Percentiles rank a stretch among this genome's conserved stretches.
These are phyloP conservation scores for Candida albicans DNA, from an alignment of 1,139 yeast genomes.

Conservation along the genomic window DNA sequence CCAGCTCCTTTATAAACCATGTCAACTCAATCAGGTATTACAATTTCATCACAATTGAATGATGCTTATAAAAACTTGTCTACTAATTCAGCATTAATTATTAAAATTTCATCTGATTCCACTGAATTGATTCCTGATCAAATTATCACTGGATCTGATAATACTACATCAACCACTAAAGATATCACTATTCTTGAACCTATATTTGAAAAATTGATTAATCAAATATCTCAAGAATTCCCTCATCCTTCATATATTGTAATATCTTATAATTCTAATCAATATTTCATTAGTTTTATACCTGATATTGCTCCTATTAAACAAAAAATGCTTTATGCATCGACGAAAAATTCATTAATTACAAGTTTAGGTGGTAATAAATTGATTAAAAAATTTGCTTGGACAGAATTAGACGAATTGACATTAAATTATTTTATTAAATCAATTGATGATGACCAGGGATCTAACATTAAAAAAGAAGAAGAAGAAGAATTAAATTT, in stretches of 20 bases:
- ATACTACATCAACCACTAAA: too few relatives aligned
- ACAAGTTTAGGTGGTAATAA: conserved; percentile 66
- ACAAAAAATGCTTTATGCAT: conserved; percentile 90
- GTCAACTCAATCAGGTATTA: conserved; percentile 75
- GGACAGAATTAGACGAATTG: conserved; percentile 64
- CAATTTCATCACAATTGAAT: conserved; percentile 47
- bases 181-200: conserved; percentile 19
- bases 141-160: conserved; percentile 22
- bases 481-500: conserved; percentile 34
- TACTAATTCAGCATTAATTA: conserved; percentile 29
- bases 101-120: conserved; percentile 46
- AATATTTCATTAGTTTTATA: conserved; percentile 74
- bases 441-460: too few relatives aligned
- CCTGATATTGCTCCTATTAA: conserved; percentile 86
- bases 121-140: conserved; percentile 46
- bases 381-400: conserved; percentile 55
- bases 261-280: conserved; percentile 30
- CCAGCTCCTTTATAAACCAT: conserved; percentile 18
- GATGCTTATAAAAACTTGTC: conserved; percentile 27
- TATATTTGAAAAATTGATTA: conserved; percentile 38
- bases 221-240: conserved; percentile 33
- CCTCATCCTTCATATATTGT: conserved; percentile 64
- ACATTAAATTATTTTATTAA: conserved; percentile 48
- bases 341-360: conserved; percentile 75
- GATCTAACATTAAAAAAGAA: conserved; percentile 27